Percentiles rank a stretch among this genome's conserved stretches.
These are phyloP conservation scores for Saitozyma sp. DNA, from an alignment of 768 basidiomycete species.

Conservation along the genomic window DNA sequence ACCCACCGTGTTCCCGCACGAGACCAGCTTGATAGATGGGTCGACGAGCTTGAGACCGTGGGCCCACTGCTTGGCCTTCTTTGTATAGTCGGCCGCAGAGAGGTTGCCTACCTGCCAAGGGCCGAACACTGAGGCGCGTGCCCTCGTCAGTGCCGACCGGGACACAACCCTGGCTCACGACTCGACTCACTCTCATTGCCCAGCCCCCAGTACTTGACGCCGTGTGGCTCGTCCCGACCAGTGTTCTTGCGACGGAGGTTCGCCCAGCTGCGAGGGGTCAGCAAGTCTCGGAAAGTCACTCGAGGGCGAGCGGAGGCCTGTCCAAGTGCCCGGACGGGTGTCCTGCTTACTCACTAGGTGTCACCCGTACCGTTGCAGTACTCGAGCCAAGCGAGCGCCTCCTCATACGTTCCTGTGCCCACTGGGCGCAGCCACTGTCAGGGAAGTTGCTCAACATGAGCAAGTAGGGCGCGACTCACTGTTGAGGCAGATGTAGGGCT, in stretches of 20 bases:
- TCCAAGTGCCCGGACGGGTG: too few relatives aligned
- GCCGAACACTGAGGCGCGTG: conserved; percentile 42
- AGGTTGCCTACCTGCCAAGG: conserved; percentile 61
- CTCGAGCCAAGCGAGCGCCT: conserved; percentile 63
- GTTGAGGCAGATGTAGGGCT: conserved; percentile 65
- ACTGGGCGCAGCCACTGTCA: conserved; percentile 47
- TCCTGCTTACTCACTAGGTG: conserved; percentile 35
- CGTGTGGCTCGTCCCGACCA: conserved; percentile 62
- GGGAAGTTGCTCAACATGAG: background rate
- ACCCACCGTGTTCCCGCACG: conserved; percentile 56
- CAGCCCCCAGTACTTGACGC: conserved; percentile 56
- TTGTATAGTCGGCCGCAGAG: conserved; percentile 61
- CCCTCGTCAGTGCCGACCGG: background rate
- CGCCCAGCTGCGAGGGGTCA: conserved; percentile 56
- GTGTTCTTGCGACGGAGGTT: conserved; percentile 62
- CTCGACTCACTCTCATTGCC: conserved; percentile 60
- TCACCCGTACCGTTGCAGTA: conserved; percentile 62
- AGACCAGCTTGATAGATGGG: conserved; percentile 60
- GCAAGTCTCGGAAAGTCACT: too few relatives aligned
- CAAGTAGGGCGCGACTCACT: conserved; percentile 38
- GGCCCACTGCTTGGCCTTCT: conserved; percentile 64
- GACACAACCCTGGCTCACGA: background rate
- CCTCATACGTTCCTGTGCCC: conserved; percentile 66
- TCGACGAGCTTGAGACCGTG: conserved; percentile 64
- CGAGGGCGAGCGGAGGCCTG: too few relatives aligned